phyloP scores from a whole-genome alignment of 257 asterid species.

The Solanum virginianum region DNA sequence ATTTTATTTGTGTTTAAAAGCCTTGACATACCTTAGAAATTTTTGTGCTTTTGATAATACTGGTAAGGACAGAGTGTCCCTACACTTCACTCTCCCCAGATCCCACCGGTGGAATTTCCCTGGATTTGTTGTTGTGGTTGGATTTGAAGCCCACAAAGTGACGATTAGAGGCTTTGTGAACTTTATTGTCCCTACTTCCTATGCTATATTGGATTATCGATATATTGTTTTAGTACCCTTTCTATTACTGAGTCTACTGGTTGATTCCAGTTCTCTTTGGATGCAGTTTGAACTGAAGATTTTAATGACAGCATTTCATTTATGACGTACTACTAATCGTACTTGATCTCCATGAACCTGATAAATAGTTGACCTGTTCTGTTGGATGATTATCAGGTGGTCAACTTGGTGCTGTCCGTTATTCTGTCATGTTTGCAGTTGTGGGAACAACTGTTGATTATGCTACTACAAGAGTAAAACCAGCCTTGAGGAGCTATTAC shows the following conservation, averaged over 20 bases:
- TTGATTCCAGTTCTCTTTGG: background rate
- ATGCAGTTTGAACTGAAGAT: background rate
- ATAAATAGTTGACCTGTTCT: background rate
- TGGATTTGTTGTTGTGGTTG: background rate
- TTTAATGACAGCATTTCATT: background rate
- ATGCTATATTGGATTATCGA: background rate
- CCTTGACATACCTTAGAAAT: too few relatives aligned
- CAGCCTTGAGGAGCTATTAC: constrained; percentile 25
- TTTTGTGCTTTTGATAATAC: too few relatives aligned
- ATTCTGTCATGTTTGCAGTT: constrained; percentile 60
- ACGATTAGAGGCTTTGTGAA: background rate
- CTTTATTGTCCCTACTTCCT: background rate
- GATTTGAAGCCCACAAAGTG: background rate
- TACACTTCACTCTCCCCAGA: too few relatives aligned
- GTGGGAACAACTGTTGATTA: constrained; percentile 79
- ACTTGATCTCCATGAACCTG: background rate
- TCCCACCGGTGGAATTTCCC: too few relatives aligned
- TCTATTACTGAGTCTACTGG: background rate
- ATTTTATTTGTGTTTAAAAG: too few relatives aligned
- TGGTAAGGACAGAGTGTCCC: too few relatives aligned
- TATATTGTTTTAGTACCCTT: background rate
- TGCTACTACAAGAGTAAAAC: constrained; percentile 41
- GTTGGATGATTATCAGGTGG: constrained; percentile 37
- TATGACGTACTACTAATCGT: background rate
- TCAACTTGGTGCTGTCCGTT: constrained; percentile 68